Percentiles rank a stretch among this genome's conserved stretches.
Evolutionary conservation across 2,329 filamentous ascomycete genomes (phyloP).

Genomic region (Metarhizium humberi): DNA sequence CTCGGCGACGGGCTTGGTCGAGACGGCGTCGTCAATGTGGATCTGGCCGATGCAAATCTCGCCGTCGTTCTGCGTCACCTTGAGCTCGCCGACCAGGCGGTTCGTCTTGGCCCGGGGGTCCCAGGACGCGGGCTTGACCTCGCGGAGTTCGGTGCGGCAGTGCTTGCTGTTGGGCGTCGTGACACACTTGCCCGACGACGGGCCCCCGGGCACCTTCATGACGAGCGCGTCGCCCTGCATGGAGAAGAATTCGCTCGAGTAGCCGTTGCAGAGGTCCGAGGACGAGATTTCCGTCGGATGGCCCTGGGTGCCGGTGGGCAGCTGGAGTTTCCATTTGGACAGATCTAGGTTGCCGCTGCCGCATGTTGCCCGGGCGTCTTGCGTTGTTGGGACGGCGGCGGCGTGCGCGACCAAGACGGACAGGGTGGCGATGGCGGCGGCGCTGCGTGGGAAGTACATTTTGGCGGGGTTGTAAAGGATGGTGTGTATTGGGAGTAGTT

Average conservation of each 20-base stretch:
- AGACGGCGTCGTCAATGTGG: constrained; percentile 25
- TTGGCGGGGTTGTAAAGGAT: neutral
- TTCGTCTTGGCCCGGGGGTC: constrained; percentile 2
- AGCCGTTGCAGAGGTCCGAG: neutral
- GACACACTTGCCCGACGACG: neutral
- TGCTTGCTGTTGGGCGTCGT: constrained; percentile 28
- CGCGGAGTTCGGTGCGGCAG: constrained; percentile 32
- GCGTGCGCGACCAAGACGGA: neutral
- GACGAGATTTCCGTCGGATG: neutral
- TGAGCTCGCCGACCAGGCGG: constrained; percentile 11
- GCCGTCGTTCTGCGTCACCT: constrained; percentile 22
- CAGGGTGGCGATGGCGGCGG: neutral
- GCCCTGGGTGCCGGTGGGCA: neutral
- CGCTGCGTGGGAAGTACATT: neutral
- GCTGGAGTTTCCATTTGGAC: constrained; percentile 1
- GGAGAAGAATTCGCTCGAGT: constrained; percentile 1
- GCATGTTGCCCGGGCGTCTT: neutral
- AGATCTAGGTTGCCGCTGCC: neutral
- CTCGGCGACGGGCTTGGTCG: constrained; percentile 29
- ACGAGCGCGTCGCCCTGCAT: neutral
- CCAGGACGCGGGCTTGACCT: constrained; percentile 19
- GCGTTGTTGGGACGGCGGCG: neutral
- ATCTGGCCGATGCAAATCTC: constrained; percentile 30
- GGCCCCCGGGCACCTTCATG: constrained; percentile 1
- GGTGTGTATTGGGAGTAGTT: too few species aligned